A percentile compares a stretch with the other conserved stretches of the same genome.
phyloP scores from a whole-genome alignment of 805 yeast genomes.

The Metschnikowia koreensis region DNA sequence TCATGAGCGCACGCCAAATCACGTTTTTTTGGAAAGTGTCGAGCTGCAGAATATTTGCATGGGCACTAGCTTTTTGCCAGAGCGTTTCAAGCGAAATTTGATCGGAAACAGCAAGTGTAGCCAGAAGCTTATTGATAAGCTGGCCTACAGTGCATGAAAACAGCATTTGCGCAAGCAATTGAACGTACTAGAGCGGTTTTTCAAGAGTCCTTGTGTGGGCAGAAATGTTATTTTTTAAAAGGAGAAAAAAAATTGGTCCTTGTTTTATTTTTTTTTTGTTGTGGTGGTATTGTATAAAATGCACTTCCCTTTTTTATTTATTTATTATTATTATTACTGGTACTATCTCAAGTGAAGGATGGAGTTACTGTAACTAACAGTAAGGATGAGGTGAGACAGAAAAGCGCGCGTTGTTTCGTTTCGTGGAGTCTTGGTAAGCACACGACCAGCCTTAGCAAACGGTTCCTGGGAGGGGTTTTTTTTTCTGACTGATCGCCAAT shows the following conservation, averaged over 20 bases:
- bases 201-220: too few species aligned
- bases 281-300: too few species aligned
- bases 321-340: too few species aligned
- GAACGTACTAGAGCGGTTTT: neutral
- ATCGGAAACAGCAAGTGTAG: conserved; percentile 17
- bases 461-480: too few species aligned
- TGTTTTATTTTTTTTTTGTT: too few species aligned
- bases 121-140: conserved; percentile 15
- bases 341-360: too few species aligned
- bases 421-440: conserved; percentile 6
- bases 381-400: neutral
- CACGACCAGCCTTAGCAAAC: conserved; percentile 7
- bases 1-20: conserved; percentile 41
- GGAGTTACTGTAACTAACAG: neutral
- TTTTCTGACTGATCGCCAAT: too few species aligned
- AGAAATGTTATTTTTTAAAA: too few species aligned
- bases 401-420: neutral
- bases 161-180: conserved; percentile 11
- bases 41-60: conserved; percentile 11
- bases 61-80: conserved; percentile 10
- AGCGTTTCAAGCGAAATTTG: conserved; percentile 13
- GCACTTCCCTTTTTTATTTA: too few species aligned
- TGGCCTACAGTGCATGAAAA: conserved; percentile 18
- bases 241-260: too few species aligned
- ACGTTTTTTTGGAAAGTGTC: conserved; percentile 39